phyloP scores from a whole-genome alignment of 495 filamentous ascomycete genomes.

The Hypoxylon subgilvum region DNA sequence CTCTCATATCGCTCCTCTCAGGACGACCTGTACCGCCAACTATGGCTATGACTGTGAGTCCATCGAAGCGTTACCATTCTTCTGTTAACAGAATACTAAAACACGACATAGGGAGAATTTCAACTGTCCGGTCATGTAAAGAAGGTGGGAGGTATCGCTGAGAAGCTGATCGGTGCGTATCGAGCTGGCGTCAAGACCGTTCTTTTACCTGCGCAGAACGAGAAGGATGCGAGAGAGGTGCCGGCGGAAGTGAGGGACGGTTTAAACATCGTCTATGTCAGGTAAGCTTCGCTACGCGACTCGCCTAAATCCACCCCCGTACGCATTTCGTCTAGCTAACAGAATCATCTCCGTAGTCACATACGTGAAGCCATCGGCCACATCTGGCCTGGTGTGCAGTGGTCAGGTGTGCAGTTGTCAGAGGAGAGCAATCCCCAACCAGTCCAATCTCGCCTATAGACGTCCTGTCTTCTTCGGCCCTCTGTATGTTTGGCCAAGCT shows the following conservation, averaged over 20 bases:
- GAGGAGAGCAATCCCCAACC: conserved; percentile 62
- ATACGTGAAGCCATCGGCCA: conserved; percentile 87
- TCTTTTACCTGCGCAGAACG: conserved; percentile 83
- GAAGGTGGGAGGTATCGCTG: conserved; percentile 95
- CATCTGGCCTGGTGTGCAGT: conserved; percentile 84
- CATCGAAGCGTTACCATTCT: not conserved
- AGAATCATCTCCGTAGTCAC: conserved; percentile 57
- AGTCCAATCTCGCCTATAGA: conserved; percentile 38
- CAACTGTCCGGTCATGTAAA: conserved; percentile 83
- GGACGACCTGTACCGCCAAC: conserved; percentile 88
- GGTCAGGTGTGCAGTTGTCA: conserved; percentile 82
- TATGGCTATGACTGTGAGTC: conserved; percentile 84
- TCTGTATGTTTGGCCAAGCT: conserved; percentile 29
- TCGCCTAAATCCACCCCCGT: not conserved
- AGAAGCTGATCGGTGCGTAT: conserved; percentile 95
- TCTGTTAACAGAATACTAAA: conserved; percentile 35
- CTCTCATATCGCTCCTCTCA: conserved; percentile 87
- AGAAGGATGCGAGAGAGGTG: conserved; percentile 91
- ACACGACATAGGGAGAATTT: conserved; percentile 71
- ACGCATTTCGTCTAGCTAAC: conserved; percentile 34
- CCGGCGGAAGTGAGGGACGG: conserved; percentile 89
- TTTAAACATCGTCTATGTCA: conserved; percentile 85
- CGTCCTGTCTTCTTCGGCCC: conserved; percentile 2
- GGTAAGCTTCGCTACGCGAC: conserved; percentile 57
- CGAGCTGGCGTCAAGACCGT: conserved; percentile 95